Conservation (phyloP, 2,329 filamentous ascomycete genomes). For the Cryphonectria japonica region DNA sequence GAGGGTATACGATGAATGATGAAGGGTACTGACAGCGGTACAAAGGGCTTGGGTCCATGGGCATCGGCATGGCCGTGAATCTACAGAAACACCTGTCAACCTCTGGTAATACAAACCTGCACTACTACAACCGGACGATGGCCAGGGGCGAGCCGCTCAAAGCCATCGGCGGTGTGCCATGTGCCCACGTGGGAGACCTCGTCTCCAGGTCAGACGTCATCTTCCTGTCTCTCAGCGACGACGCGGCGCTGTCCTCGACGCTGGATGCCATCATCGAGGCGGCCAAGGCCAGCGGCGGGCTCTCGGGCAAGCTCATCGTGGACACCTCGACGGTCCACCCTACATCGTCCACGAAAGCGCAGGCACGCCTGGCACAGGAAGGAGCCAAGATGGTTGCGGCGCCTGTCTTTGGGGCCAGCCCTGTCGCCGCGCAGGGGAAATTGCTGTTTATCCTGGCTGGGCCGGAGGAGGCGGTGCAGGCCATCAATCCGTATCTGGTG, state of each 20-base stretch:
- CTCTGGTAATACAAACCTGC: constrained; percentile 35
- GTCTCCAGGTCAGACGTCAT: constrained; percentile 39
- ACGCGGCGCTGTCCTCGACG: constrained; percentile 69
- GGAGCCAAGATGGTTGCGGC: constrained; percentile 46
- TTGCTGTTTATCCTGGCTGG: constrained; percentile 53
- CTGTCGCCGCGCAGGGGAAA: constrained; percentile 49
- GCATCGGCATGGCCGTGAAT: constrained; percentile 53
- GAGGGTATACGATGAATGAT: neutral
- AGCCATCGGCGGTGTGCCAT: constrained; percentile 36
- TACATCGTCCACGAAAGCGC: constrained; percentile 41
- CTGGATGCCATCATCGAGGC: constrained; percentile 60
- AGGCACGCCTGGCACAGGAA: constrained; percentile 35
- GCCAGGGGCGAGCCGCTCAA: constrained; percentile 44
- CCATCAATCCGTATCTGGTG: constrained; percentile 44
- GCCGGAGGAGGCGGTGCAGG: constrained; percentile 39
- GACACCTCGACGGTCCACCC: constrained; percentile 58
- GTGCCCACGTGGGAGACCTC: constrained; percentile 34
- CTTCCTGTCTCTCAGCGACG: constrained; percentile 73
- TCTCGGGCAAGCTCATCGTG: constrained; percentile 47
- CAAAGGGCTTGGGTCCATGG: constrained; percentile 55
- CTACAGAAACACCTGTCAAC: constrained; percentile 47
- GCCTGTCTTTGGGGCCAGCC: constrained; percentile 56
- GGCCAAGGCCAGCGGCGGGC: constrained; percentile 13
- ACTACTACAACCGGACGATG: constrained; percentile 52
- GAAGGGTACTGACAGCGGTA: neutral